A percentile compares a stretch with the other conserved stretches of the same genome.
Evolutionary conservation across 331 rosid species (phyloP).

Genomic region (Acacia concinna): DNA sequence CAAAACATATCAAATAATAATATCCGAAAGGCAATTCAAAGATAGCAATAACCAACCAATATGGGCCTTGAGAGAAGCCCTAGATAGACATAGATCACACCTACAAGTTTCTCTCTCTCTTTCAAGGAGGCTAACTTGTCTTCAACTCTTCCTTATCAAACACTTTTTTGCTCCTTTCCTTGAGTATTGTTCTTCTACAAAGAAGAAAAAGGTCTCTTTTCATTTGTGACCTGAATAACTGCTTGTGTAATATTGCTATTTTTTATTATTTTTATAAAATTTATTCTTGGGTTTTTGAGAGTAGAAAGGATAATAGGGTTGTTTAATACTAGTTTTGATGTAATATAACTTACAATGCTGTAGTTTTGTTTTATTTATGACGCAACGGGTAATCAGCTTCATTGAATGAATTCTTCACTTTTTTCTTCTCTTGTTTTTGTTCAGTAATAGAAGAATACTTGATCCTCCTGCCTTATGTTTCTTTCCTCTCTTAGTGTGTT

Average conservation of each 20-base stretch:
- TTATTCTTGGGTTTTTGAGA: background rate
- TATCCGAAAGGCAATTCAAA: background rate
- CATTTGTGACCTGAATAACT: background rate
- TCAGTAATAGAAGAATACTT: background rate
- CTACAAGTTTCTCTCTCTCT: background rate
- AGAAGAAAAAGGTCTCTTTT: background rate
- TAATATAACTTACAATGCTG: background rate
- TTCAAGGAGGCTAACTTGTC: background rate
- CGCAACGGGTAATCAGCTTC: background rate
- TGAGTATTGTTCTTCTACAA: background rate
- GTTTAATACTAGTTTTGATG: background rate
- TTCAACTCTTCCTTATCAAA: background rate
- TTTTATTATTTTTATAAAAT: background rate
- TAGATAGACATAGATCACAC: background rate
- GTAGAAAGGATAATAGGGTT: background rate
- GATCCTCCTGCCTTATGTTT: background rate
- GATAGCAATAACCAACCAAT: background rate
- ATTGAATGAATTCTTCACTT: background rate
- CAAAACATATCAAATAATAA: background rate
- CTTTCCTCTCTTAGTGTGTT: background rate
- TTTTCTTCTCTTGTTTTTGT: background rate
- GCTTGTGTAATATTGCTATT: background rate
- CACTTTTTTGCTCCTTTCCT: background rate
- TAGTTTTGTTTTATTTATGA: background rate
- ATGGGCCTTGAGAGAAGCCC: background rate